A percentile compares a stretch with the other conserved stretches of the same genome.
These are phyloP conservation scores for Kernera saxatilis DNA, from an alignment of 345 rosid genomes.

Conservation along the genomic window DNA sequence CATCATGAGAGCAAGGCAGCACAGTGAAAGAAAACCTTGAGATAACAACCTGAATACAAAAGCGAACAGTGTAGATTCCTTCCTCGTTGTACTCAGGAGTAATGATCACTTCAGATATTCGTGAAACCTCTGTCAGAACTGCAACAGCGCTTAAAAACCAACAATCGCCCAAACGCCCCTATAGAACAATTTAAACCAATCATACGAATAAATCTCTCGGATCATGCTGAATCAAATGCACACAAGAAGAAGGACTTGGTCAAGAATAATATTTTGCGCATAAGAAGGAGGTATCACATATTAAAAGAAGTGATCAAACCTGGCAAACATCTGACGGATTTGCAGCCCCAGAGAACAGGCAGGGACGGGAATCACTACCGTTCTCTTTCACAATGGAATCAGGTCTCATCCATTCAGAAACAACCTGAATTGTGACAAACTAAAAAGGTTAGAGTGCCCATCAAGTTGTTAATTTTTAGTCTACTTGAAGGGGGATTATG, in stretches of 20 bases:
- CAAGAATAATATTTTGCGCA: slow-evolving; percentile 5
- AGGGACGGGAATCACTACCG: slow-evolving; percentile 55
- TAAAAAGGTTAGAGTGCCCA: slow-evolving; percentile 25
- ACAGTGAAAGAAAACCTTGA: slow-evolving; percentile 1
- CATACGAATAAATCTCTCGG: neutral
- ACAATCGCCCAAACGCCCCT: slow-evolving; percentile 99
- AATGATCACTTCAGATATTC: slow-evolving; percentile 90
- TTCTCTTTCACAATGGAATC: slow-evolving; percentile 68
- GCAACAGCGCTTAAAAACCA: slow-evolving; percentile 99
- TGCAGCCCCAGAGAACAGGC: slow-evolving; percentile 87
- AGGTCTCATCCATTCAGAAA: slow-evolving; percentile 97
- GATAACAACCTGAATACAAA: slow-evolving; percentile 88
- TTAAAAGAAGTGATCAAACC: slow-evolving; percentile 41
- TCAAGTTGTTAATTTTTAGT: slow-evolving; percentile 7
- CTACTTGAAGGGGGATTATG: neutral
- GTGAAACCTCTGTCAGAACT: slow-evolving; percentile 89
- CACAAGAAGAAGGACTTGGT: slow-evolving; percentile 2
- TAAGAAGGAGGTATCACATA: slow-evolving; percentile 10
- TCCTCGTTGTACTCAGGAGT: slow-evolving; percentile 97
- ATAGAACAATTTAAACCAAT: slow-evolving; percentile 22
- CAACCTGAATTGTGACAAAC: slow-evolving; percentile 53
- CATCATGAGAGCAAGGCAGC: slow-evolving; percentile 14
- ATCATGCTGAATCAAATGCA: neutral
- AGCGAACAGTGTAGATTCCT: slow-evolving; percentile 98
- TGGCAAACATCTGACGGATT: slow-evolving; percentile 99